phyloP scores from a whole-genome alignment of 371 early-diverging fungal genomes.

The Neoconidiobolus thromboides region DNA sequence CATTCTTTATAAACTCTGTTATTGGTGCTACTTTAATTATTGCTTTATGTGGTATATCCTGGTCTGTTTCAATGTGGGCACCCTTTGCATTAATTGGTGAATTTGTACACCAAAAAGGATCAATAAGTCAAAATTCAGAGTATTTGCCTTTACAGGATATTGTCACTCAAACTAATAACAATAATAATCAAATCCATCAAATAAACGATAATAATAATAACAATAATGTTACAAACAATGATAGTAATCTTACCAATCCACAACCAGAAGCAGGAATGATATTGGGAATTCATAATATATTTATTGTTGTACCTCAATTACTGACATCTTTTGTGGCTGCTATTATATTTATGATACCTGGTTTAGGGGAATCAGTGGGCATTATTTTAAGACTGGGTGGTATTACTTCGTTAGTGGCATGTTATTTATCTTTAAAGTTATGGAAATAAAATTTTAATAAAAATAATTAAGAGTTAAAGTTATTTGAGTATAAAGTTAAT shows the following conservation, averaged over 20 bases:
- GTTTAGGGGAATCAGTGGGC: slow-evolving; percentile 15
- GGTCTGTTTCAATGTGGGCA: slow-evolving; percentile 82
- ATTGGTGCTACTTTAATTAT: slow-evolving; percentile 39
- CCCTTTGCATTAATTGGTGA: slow-evolving; percentile 83
- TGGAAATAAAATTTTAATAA: not conserved
- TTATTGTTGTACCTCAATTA: slow-evolving; percentile 84
- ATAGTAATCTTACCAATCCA: slow-evolving; percentile 13
- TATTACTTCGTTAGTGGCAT: slow-evolving; percentile 28
- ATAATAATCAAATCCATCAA: not conserved
- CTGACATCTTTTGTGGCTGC: slow-evolving; percentile 51
- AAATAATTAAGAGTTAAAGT: no score
- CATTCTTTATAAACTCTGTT: slow-evolving; percentile 30
- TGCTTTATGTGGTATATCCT: slow-evolving; percentile 56
- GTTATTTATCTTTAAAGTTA: slow-evolving; percentile 10
- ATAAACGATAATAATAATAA: not conserved
- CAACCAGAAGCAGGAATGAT: slow-evolving; percentile 48
- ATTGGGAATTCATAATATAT: slow-evolving; percentile 87
- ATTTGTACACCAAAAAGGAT: slow-evolving; percentile 17
- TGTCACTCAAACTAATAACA: not conserved
- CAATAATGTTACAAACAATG: not conserved
- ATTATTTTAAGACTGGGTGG: slow-evolving; percentile 34
- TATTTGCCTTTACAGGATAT: not conserved
- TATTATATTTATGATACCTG: slow-evolving; percentile 47
- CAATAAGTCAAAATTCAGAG: not conserved
- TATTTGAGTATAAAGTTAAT: no score